Evolutionary conservation across 2,329 filamentous ascomycete species (phyloP).

Genomic region (Grosmannia penicillata): DNA sequence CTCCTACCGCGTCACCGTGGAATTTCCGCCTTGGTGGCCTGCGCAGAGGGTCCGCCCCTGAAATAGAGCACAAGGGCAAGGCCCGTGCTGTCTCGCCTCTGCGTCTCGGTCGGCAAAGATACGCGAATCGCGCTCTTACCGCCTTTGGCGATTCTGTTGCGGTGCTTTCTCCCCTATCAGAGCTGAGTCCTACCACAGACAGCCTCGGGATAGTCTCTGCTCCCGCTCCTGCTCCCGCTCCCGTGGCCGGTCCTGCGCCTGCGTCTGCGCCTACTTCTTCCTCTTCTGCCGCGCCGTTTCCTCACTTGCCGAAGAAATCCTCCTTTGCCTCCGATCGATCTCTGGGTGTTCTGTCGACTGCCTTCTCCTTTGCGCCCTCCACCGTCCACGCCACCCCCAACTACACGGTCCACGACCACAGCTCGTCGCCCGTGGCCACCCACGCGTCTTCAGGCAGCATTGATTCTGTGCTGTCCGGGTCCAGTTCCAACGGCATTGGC

Average conservation of each 20-base stretch:
- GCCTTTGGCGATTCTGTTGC: no score
- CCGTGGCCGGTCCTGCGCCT: no score
- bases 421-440: conserved; percentile 20
- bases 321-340: conserved; percentile 25
- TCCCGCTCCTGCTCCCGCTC: no score
- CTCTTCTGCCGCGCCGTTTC: not conserved
- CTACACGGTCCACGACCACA: conserved; percentile 37
- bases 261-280: no score
- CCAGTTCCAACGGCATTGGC: not conserved
- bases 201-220: no score
- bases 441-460: conserved; percentile 26
- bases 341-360: conserved; percentile 1
- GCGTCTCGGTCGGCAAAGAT: no score
- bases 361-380: conserved; percentile 25
- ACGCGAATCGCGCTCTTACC: no score
- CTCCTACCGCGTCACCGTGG: conserved; percentile 25
- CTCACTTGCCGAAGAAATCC: conserved; percentile 16
- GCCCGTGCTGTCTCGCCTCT: not conserved
- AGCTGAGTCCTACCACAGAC: no score
- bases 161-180: no score
- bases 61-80: conserved; percentile 25
- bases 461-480: conserved; percentile 21
- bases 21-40: conserved; percentile 41
- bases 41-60: conserved; percentile 35
- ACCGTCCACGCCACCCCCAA: conserved; percentile 36